Evolutionary conservation across 2,329 filamentous ascomycete genomes (phyloP).

Genomic region (Fusarium palustre): DNA sequence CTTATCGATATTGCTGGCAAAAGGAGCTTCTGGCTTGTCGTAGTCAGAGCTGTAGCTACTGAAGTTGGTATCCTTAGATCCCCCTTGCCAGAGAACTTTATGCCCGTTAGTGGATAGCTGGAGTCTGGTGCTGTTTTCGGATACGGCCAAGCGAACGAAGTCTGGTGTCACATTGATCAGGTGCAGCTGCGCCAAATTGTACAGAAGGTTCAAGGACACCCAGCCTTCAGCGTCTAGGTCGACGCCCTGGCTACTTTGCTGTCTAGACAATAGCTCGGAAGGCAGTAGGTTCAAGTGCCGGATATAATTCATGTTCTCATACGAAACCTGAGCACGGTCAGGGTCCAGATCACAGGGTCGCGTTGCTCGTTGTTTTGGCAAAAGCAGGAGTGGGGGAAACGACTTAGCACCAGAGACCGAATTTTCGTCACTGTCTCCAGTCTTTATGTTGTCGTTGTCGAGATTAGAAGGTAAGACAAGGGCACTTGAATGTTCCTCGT

Average conservation of each 20-base stretch:
- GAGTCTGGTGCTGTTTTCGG: constrained; percentile 77
- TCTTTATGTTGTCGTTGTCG: constrained; percentile 60
- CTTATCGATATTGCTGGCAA: constrained; percentile 60
- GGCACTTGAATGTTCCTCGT: constrained; percentile 55
- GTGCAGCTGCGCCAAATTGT: constrained; percentile 85
- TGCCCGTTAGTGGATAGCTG: constrained; percentile 81
- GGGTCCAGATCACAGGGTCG: constrained; percentile 81
- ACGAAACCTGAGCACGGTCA: constrained; percentile 76
- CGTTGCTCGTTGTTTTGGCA: constrained; percentile 79
- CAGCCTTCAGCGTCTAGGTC: constrained; percentile 76
- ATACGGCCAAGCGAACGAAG: constrained; percentile 79
- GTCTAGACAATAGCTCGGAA: constrained; percentile 62
- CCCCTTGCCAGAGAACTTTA: constrained; percentile 83
- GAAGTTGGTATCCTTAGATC: constrained; percentile 70
- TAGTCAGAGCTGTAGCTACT: constrained; percentile 71
- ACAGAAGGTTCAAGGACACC: constrained; percentile 84
- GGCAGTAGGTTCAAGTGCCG: constrained; percentile 78
- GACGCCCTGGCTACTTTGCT: constrained; percentile 58
- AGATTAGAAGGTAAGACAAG: constrained; percentile 60
- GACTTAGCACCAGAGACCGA: constrained; percentile 53
- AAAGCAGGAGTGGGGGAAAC: constrained; percentile 55
- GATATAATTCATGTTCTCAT: constrained; percentile 84
- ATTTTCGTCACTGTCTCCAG: constrained; percentile 52
- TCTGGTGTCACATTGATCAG: constrained; percentile 84
- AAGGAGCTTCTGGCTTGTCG: constrained; percentile 60